Evolutionary conservation across 2,329 filamentous ascomycete species (phyloP).

Genomic region (Aspergillus brunneoviolaceus): DNA sequence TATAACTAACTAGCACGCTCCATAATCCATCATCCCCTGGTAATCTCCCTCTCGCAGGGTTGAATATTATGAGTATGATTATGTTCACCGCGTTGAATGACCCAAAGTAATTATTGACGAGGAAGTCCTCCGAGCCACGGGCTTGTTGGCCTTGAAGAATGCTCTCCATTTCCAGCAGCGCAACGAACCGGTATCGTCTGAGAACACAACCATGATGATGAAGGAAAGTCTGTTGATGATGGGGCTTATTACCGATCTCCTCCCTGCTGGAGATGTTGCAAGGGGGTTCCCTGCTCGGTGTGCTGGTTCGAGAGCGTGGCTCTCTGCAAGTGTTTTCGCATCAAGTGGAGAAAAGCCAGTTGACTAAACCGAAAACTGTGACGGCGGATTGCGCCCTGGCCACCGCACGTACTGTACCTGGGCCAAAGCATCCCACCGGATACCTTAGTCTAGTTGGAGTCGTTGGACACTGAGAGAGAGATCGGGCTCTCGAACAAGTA

Average conservation of each 20-base stretch:
- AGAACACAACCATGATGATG: not conserved
- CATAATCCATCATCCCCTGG: not conserved
- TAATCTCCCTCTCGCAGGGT: not conserved
- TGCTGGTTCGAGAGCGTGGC: constrained; percentile 35
- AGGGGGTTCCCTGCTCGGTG: constrained; percentile 21
- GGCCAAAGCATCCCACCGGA: constrained; percentile 10
- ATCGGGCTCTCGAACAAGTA: constrained; percentile 3
- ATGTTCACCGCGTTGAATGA: not conserved
- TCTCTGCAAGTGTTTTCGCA: constrained; percentile 33
- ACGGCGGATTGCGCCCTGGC: constrained; percentile 34
- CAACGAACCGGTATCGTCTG: not conserved
- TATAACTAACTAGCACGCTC: not conserved
- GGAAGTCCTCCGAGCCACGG: not conserved
- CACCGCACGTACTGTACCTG: constrained; percentile 32
- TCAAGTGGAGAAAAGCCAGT: constrained; percentile 29
- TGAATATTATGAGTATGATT: not conserved
- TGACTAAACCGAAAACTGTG: constrained; percentile 31
- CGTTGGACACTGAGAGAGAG: not conserved
- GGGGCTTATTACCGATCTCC: not conserved
- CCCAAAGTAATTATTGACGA: not conserved
- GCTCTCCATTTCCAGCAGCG: not conserved
- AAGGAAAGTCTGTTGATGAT: not conserved
- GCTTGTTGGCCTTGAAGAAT: not conserved
- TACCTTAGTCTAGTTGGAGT: not conserved
- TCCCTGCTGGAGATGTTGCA: constrained; percentile 12